phyloP scores from a whole-genome alignment of 1,139 yeast genomes.

The Yamadazyma epiphylla region DNA sequence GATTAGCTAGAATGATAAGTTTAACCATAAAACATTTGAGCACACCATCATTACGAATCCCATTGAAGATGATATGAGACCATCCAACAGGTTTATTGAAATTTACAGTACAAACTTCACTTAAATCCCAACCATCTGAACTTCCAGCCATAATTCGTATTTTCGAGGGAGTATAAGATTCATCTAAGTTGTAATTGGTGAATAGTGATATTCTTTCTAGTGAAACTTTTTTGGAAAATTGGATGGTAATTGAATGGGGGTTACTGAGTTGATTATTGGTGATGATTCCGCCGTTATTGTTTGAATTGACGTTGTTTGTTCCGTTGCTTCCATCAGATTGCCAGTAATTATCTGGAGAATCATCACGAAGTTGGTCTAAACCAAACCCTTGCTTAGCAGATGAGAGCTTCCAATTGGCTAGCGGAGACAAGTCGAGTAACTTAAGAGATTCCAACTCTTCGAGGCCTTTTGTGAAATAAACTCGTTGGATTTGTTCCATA shows the following conservation, averaged over 20 bases:
- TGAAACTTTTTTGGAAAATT: constrained; percentile 74
- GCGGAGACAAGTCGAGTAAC: constrained; percentile 67
- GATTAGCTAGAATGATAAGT: constrained; percentile 71
- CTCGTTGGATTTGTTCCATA: constrained; percentile 37
- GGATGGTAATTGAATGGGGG: constrained; percentile 81
- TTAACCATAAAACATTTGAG: constrained; percentile 73
- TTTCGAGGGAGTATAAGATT: constrained; percentile 85
- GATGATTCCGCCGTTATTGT: constrained; percentile 20
- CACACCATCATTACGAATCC: constrained; percentile 54
- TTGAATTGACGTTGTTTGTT: constrained; percentile 18
- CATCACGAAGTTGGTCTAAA: constrained; percentile 65
- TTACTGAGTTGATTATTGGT: constrained; percentile 47
- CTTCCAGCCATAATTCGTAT: constrained; percentile 76
- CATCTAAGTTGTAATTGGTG: constrained; percentile 67
- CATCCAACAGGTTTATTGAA: constrained; percentile 81
- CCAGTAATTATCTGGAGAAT: constrained; percentile 78
- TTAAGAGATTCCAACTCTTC: constrained; percentile 57
- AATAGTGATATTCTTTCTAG: constrained; percentile 70
- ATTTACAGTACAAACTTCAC: constrained; percentile 65
- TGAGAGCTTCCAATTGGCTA: constrained; percentile 85
- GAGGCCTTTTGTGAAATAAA: constrained; percentile 45
- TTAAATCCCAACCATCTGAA: constrained; percentile 74
- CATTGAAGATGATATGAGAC: constrained; percentile 69
- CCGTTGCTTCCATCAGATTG: constrained; percentile 80
- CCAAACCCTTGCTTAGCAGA: constrained; percentile 75